Base-by-base conservation (phyloP, 352 stramenopile genomes). In the Phytophthora fragariaefolia region DNA sequence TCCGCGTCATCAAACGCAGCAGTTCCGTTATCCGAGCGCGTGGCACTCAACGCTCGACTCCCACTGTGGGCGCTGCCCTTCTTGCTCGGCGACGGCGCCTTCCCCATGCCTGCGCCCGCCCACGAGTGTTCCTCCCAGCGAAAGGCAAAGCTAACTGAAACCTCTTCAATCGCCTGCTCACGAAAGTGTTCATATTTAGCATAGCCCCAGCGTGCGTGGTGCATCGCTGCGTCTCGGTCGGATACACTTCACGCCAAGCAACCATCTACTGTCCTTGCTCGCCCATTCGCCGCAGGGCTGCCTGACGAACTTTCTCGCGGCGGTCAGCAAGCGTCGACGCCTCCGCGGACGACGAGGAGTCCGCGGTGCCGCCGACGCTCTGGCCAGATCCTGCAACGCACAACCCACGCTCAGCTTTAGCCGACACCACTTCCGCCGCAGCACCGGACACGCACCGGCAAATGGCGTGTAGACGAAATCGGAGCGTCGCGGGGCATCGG, bases 301-400 rank as follows among this genome's bases (percentile, higher is more conserved):
- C 85, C 61, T 80, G 58, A 5, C 83, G 85, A 49, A 90, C 74
- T 55, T 89, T 91, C 42, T 91, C 83, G 34, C 85, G 85, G 6
- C 83, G 80, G 57, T 91, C 80, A 17, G 74, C 69, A 23, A 90
- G 55, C 18, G 80, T 73, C 8, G 65, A 59, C 5, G 63, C 38
- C 9, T 61, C 71, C 3, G 69, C 54, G 15, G 71, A 69, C 13
- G 63, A 63, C n/a, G 66, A 66, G 4, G 71, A 34, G 27, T 69
- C 50, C 17, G 58, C 46, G 6, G 57, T 65, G 26, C 64, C 58
- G 10, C 76, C 63, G 20, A 82, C 42, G 18, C 63, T 74, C 70
- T 86, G 73, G 6, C 82, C 83, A 24, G 73, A 69, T 9, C 82
- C 85, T 92, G 18, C 3, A 26, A 27, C n/a, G 6, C 1, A 26